Conservation (phyloP, 176 grass and related monocot species). For the maize (Zea mays) region Zm-B73-REFERENCE-NAM-5.0 NC_050096.1:220874501-220875000, state of each 20-base stretch:
- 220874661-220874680: conserved; percentile 97
- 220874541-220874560: conserved; percentile 86
- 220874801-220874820: not conserved
- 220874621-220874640: not conserved
- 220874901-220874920: not conserved
- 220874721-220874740: conserved; percentile 85
- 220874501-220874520: conserved; percentile 81
- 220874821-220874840: not conserved
- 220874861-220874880: not conserved
- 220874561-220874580: conserved; percentile 57
- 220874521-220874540: conserved; percentile 81
- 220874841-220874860: not conserved
- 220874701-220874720: conserved; percentile 81
- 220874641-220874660: conserved; percentile 69
- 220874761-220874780: conserved; percentile 22
- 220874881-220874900: not conserved
- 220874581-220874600: conserved; percentile 7
- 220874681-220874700: conserved; percentile 72
- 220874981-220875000: no score
- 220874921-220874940: not conserved
- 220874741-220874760: conserved; percentile 77
- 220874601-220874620: not conserved
- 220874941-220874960: no score
- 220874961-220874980: no score
- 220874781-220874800: not conserved